Evolutionary conservation across 2,329 filamentous ascomycete genomes (phyloP).

Genomic region (Pyrenochaeta sp.): DNA sequence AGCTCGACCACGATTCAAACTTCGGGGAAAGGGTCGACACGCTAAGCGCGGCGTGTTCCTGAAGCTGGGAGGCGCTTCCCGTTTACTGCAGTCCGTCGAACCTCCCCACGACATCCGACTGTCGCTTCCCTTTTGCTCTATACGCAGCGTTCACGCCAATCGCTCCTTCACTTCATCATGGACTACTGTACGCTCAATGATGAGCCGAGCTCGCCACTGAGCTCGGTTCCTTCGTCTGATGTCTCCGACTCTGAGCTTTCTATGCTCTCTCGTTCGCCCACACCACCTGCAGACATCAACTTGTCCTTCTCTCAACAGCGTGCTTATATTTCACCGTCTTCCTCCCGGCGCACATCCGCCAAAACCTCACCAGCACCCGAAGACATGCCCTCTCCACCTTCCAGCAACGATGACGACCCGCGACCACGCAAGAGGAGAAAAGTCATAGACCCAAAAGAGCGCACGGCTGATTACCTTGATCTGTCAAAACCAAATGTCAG

Average conservation of each 20-base stretch:
- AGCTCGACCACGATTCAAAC: not conserved
- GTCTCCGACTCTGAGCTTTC: conserved; percentile 47
- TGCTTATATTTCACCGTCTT: conserved; percentile 51
- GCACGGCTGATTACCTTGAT: conserved; percentile 84
- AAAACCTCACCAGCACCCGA: conserved; percentile 57
- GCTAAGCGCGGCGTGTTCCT: conserved; percentile 17
- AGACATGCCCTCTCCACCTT: conserved; percentile 53
- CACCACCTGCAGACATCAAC: conserved; percentile 43
- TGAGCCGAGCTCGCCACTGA: conserved; percentile 50
- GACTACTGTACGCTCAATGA: conserved; percentile 23
- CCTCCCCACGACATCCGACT: conserved; percentile 17
- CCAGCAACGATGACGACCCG: conserved; percentile 67
- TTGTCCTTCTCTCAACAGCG: conserved; percentile 36
- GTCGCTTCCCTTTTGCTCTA: conserved; percentile 23
- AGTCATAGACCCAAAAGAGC: conserved; percentile 64
- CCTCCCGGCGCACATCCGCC: conserved; percentile 57
- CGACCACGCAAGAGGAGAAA: conserved; percentile 80
- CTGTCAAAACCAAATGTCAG: conserved; percentile 64
- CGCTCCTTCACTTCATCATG: conserved; percentile 37
- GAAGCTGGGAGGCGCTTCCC: conserved; percentile 14
- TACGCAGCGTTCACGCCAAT: conserved; percentile 7
- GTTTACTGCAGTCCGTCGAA: conserved; percentile 8
- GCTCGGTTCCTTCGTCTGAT: conserved; percentile 51
- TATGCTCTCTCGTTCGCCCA: conserved; percentile 39
- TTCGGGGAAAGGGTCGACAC: conserved; percentile 4